A percentile compares a stretch with the other conserved stretches of the same genome.
Conservation (phyloP, 192 early-diverging fungal species). For the Geosiphon pyriformis region DNA sequence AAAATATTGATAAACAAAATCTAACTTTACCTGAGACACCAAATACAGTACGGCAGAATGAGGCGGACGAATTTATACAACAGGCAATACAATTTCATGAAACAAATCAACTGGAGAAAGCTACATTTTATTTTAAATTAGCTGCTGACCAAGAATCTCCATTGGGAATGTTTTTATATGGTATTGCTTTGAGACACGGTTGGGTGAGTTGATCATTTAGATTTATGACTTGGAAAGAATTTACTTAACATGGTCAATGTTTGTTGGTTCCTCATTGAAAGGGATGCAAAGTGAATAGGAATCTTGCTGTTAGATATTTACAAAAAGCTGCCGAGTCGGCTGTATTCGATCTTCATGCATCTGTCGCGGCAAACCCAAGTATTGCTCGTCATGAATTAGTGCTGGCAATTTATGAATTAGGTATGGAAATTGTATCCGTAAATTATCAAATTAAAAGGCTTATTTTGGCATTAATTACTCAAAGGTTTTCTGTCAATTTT, state of each 20-base stretch:
- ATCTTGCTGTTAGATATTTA: slow-evolving; percentile 63
- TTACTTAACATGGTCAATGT: not conserved
- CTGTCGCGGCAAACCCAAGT: slow-evolving; percentile 21
- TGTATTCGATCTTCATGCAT: slow-evolving; percentile 54
- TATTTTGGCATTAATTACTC: not conserved
- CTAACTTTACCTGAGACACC: no score
- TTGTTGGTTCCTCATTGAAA: no score
- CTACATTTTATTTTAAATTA: slow-evolving; percentile 64
- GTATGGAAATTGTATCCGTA: slow-evolving; percentile 26
- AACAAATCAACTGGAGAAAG: slow-evolving; percentile 65
- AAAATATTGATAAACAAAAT: no score
- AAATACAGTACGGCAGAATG: slow-evolving; percentile 14
- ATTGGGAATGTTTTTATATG: slow-evolving; percentile 74
- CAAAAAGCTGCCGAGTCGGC: slow-evolving; percentile 70
- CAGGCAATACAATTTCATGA: slow-evolving; percentile 68
- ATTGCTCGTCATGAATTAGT: slow-evolving; percentile 58
- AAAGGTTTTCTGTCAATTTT: not conserved
- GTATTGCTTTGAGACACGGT: slow-evolving; percentile 71
- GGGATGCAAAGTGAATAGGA: slow-evolving; percentile 61
- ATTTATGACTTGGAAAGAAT: slow-evolving; percentile 6
- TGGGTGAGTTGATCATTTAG: slow-evolving; percentile 48
- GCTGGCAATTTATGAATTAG: slow-evolving; percentile 79
- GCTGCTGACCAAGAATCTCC: slow-evolving; percentile 63
- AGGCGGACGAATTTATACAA: slow-evolving; percentile 59
- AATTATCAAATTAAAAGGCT: not conserved